Base-by-base conservation (phyloP, 805 yeast genomes). In the Candida qinlingensis region DNA sequence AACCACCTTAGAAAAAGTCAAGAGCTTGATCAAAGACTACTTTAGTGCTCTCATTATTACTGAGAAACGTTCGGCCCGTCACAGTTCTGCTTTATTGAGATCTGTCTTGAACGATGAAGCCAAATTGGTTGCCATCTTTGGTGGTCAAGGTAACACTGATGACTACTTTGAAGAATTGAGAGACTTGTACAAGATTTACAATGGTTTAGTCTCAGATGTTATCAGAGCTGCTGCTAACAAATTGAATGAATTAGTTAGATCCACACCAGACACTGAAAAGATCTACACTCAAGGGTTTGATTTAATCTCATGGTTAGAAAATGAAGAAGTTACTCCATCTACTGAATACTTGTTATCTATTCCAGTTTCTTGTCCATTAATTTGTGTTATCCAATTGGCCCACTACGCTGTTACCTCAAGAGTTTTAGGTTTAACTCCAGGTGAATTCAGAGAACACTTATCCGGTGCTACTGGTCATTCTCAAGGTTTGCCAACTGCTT, bases 131-230 rank as follows among this genome's bases (percentile, higher is more conserved):
- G 96, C 97, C 54, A 82, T 94, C 58, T 94, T 92, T 62, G 99
- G 99, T 66, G 99, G 99, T 63, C 99, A 94, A 75, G 99, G 99
- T 71, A 92, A 89, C 74, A 84, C 96, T 46, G 98, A 94, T 65
- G 97, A 94, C 67, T 94, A 89, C 74, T 94, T 94, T 60, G 97
- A 91, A 66, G 99, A 94, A 74, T 79, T 94, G 65, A 83, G 96
- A 67, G 95, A 89, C 56, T 67, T 91, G 51, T 85, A 87, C 74
- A 72, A 79, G 55, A 76, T 83, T 50, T 94, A 94, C 75, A 76
- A 83, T 56, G 87, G 87, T 29, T 74, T 92, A 54, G 73, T 90
- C 48, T 68, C 76, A 27, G 92, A 85, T 59, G 80, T 92, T 58
- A 76, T 94, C 58, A 69, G 73, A 53, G 76, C 81, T 57, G 79